Base-by-base conservation (phyloP, 345 rosid genomes). In the Heritiera littoralis region DNA sequence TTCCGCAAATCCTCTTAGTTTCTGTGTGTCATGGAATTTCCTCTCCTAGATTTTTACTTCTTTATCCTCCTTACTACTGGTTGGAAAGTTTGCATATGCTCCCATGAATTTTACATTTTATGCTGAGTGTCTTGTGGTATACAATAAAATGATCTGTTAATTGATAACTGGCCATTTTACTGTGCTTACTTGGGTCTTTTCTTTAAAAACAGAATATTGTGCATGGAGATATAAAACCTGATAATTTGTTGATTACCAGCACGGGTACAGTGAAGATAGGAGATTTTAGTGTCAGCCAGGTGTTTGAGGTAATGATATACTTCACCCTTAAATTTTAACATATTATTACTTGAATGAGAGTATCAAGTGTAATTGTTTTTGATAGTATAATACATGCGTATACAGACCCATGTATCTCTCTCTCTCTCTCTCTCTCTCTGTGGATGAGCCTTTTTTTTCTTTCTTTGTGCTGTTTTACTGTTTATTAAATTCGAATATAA, bases 221-320 rank as follows among this genome's bases (percentile, higher is more conserved):
- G 83, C 99, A 97, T 81, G 98, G 98, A 69, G 99, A 97, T 80
- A 97, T 97, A 76, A 97, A 93, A 81, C 99, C 99, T n/a, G 99
- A 97, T 86, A 97, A 97, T 85, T 77, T 97, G 67, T 89, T 93
- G 86, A 96, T 97, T 78, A 90, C 98, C 73, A 61, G 87, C 66
- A 80, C 82, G 41, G 98, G 98, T 56, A 89, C 68, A 0, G 95
- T 97, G 89, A 97, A 97, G 89, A 94, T 97, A 60, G 98, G 94
- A 83, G 99, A 97, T 86, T 97, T 92, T 87, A 92, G 98, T 68
- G 98, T 97, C 75, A 97, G 98, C 86, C 99, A 97, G 83, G 97
- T 90, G 65, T 90, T 94, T 86, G 94, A 97, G 98, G 99, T 94
- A 85, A 86, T 76, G 78, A 75, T 79, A 38, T 52, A 38, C 71